A percentile compares a stretch with the other conserved stretches of the same genome.
phyloP scores from a whole-genome alignment of 148 eudicot genomes.

The Chenopodium formosanum region DNA sequence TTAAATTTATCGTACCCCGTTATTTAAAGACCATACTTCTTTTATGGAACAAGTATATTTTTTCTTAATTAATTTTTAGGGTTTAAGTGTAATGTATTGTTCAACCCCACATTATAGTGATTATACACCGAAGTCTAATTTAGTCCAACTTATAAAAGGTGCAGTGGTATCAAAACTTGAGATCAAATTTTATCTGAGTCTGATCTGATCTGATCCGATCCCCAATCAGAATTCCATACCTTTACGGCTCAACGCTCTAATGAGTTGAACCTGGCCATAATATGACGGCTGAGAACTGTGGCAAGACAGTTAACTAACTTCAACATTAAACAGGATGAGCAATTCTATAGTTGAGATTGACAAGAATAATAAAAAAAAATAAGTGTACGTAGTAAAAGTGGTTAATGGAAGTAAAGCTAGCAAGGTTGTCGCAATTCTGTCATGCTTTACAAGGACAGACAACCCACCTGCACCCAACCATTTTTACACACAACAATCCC shows the following conservation, averaged over 20 bases:
- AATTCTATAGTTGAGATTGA: not conserved
- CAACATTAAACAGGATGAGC: not conserved
- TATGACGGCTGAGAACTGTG: not conserved
- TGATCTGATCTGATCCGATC: no score
- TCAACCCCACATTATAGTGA: no score
- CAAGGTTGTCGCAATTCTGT: conserved; percentile 13
- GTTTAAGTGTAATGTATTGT: no score
- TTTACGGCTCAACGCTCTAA: not conserved
- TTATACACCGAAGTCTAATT: no score
- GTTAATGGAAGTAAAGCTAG: conserved; percentile 1
- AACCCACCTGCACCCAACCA: conserved; percentile 7
- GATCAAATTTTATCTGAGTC: no score
- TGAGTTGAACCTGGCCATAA: not conserved
- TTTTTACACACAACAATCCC: not conserved
- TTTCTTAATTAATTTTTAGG: no score
- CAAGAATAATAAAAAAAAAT: not conserved
- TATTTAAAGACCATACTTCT: no score
- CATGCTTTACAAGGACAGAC: conserved; percentile 22
- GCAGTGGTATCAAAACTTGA: no score
- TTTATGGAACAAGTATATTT: no score
- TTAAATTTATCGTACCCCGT: no score
- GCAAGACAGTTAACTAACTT: not conserved
- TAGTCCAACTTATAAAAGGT: no score
- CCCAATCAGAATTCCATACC: no score
- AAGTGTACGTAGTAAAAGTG: not conserved